Percentiles rank a stretch among this genome's conserved stretches.
Conservation (phyloP, 2,329 filamentous ascomycete species). For the Colletotrichum coccodes region DNA sequence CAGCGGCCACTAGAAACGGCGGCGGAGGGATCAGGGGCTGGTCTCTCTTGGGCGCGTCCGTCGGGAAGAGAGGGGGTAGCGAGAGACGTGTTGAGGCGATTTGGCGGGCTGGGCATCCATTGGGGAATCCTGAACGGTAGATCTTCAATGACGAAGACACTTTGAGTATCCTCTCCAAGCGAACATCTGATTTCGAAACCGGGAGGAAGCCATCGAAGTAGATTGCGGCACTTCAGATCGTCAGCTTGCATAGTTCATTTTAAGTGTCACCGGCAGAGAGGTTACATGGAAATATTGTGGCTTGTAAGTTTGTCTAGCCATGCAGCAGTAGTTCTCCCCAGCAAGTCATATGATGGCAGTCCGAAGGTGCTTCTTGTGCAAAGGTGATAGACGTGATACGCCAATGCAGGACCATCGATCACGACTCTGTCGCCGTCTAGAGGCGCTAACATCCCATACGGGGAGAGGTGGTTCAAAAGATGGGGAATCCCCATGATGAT, state of each 20-base stretch:
- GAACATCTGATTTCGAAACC: constrained; percentile 67
- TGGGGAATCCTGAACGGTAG: constrained; percentile 47
- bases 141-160: constrained; percentile 66
- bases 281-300: constrained; percentile 71
- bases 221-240: constrained; percentile 66
- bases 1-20: constrained; percentile 79
- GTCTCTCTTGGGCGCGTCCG: constrained; percentile 39
- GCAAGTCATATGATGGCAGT: constrained; percentile 70
- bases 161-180: constrained; percentile 68
- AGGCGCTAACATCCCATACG: constrained; percentile 55
- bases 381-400: constrained; percentile 75
- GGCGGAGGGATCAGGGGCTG: constrained; percentile 60
- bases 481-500: constrained; percentile 68
- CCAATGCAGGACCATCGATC: constrained; percentile 83
- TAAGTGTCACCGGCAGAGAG: constrained; percentile 15
- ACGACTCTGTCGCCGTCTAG: constrained; percentile 57
- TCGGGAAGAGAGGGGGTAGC: constrained; percentile 38
- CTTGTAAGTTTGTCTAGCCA: constrained; percentile 71
- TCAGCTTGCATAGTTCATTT: not conserved
- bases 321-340: constrained; percentile 66
- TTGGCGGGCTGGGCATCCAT: constrained; percentile 39
- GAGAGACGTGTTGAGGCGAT: constrained; percentile 14
- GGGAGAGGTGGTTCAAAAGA: constrained; percentile 62
- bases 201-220: constrained; percentile 91
- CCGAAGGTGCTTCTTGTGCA: constrained; percentile 62